Evolutionary conservation across 2,329 filamentous ascomycete genomes (phyloP), one percentile per base, ranked within the genome.

Genomic region (Diplodia corticola): DNA sequence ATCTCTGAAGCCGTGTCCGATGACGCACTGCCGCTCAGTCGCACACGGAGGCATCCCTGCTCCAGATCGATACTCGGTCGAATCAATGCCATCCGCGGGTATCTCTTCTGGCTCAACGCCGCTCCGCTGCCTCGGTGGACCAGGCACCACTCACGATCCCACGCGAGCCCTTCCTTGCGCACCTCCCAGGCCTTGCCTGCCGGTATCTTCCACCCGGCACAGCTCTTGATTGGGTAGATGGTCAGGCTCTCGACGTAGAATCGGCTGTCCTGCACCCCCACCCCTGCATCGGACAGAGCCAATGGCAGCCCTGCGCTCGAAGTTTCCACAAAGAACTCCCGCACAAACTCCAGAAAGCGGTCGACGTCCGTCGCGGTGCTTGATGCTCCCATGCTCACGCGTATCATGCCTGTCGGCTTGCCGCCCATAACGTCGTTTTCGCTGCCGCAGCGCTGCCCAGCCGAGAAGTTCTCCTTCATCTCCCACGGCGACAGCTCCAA

Each of bases 91-190:
- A 99, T 98, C 37, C 84, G 87, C 2, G 93, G 91, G 74, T 95
- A 89, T 69, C 89, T 85, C 79, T 98, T 99, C 78, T 98, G 94
- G 74, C 87, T 97, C 64, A 99, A 81, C 5, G 90, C 92, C 71
- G 89, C 88, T 0, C 92, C 91, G 1, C 93, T 96, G 50, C 92
- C 93, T 73, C 89, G 86, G 75, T 97, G 93, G 15, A 99, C 84
- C 22, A 99, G 81, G 78, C 94, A 98, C 94, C 95, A 99, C 80
- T 98, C 94, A 68, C 95, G 86, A 76, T 99, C 95, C 93, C 94
- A 98, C 9, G 89, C 90, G 2, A 99, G 82, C 0, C 95, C 95
- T 79, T 97, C 93, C 7, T 85, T 82, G 65, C 86, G 87, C 22
- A 98, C 84, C 71, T 91, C 88, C 95, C 95, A 99, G 15, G 82